phyloP scores from a whole-genome alignment of 2,329 filamentous ascomycete genomes.

The Aureobasidium sp. region DNA sequence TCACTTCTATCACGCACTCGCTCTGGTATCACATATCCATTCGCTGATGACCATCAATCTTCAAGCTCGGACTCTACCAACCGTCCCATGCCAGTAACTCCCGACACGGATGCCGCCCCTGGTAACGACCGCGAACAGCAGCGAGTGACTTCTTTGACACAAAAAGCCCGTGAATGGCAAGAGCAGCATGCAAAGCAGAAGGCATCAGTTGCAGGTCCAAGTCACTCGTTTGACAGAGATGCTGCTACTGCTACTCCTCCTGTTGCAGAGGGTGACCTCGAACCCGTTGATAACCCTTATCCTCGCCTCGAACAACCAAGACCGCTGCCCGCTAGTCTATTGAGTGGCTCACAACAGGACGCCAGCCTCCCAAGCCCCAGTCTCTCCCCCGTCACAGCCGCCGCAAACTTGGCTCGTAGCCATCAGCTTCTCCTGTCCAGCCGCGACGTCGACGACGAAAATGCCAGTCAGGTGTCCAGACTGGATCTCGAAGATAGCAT shows the following conservation, averaged over 20 bases:
- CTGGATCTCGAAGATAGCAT: conserved; percentile 24
- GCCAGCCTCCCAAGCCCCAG: conserved; percentile 91
- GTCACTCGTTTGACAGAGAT: neutral
- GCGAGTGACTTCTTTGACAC: neutral
- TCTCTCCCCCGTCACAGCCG: conserved; percentile 79
- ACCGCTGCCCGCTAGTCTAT: conserved; percentile 42
- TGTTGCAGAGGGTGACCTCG: conserved; percentile 62
- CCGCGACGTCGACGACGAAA: conserved; percentile 20
- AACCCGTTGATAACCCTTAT: conserved; percentile 35
- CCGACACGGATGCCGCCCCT: conserved; percentile 22
- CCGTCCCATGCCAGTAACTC: conserved; percentile 23
- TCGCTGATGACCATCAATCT: neutral
- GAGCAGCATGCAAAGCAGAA: conserved; percentile 5
- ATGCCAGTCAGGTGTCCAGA: conserved; percentile 24
- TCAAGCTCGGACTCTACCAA: neutral
- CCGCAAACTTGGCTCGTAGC: conserved; percentile 48
- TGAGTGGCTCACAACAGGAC: conserved; percentile 70
- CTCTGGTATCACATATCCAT: conserved; percentile 10
- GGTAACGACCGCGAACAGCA: neutral
- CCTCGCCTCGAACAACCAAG: conserved; percentile 13
- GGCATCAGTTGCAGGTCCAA: neutral
- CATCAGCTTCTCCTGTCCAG: conserved; percentile 12
- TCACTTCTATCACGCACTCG: conserved; percentile 23
- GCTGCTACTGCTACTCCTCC: conserved; percentile 57
- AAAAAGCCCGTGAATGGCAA: conserved; percentile 10